Base-by-base conservation (phyloP, 2,329 filamentous ascomycete genomes). In the Calonectria hawksworthii region DNA sequence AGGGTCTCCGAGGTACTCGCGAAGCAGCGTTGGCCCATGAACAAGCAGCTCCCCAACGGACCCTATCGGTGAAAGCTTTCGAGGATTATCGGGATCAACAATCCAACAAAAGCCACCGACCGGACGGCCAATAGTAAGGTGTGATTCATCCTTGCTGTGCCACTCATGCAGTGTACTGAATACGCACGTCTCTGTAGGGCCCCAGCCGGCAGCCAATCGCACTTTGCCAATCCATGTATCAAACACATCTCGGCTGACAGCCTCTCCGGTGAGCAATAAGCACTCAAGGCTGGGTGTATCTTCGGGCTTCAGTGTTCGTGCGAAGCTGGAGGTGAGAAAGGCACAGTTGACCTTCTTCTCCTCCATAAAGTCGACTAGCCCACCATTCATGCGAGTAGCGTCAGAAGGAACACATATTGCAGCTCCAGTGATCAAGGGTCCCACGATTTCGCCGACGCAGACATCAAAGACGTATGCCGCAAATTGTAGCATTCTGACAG, bases 61-160 rank as follows among this genome's bases (percentile, higher is more conserved):
- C 30, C 51, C 51, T 28, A 54, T 21, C 13, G 51, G 51, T 2
- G 51, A 11, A 54, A 54, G 26, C 23, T 30, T 8, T 23, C 7
- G 11, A 30, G 11, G 8, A 3, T 54, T 21, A 14, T 54, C 26
- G 8, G 28, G 13, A 30, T 54, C 51, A 16, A 54, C 51, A 21
- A 54, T 54, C 51, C 51, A 54, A 26, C 51, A 1, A 66, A 0
- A 88, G 75, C 89, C 67, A 52, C 16, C 59, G 59, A 9, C 54
- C 41, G 41, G 41, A 4, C 52, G 70, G 2, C 34, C 70, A n/a
- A 54, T 63, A 1, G 3, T 61, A 3, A 21, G 52, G 67, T n/a
- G 51, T 52, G 16, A 72, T 2, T 13, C 28, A 26, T 28, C 36
- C 41, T 21, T 10, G n/a, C 41, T n/a, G 3, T 36, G 44, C 7